Evolutionary conservation across 257 asterid genomes (phyloP).

Genomic region (Eucommia ulmoides): DNA sequence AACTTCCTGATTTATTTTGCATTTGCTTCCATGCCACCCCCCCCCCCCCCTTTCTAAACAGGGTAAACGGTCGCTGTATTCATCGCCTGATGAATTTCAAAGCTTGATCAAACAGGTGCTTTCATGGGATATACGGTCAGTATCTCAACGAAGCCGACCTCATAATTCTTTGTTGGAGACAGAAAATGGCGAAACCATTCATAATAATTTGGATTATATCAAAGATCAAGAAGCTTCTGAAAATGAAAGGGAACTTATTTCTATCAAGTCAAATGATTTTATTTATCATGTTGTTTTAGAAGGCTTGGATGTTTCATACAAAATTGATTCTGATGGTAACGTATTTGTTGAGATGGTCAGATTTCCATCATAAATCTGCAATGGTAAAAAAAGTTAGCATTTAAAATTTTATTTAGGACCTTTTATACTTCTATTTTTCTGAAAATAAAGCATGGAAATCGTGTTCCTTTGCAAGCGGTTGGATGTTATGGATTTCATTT

Average conservation of each 20-base stretch:
- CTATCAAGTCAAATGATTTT: constrained; percentile 12
- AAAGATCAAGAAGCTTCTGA: constrained; percentile 21
- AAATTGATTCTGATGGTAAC: constrained; percentile 39
- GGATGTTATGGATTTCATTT: too few species aligned
- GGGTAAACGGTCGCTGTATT: constrained; percentile 59
- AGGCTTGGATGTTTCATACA: constrained; percentile 61
- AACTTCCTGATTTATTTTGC: not conserved
- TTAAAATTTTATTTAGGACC: too few species aligned
- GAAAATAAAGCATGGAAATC: too few species aligned
- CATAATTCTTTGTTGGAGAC: constrained; percentile 15
- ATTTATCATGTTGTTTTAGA: constrained; percentile 66
- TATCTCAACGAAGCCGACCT: constrained; percentile 59
- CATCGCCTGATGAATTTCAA: constrained; percentile 51
- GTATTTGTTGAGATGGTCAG: constrained; percentile 53
- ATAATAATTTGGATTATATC: constrained; percentile 7
- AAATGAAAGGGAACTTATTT: constrained; percentile 15
- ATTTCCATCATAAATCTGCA: constrained; percentile 12
- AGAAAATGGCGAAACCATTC: constrained; percentile 10
- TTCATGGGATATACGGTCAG: constrained; percentile 81
- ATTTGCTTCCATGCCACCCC: not conserved
- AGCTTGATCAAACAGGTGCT: constrained; percentile 67
- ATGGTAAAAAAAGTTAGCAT: too few species aligned
- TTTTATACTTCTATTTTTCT: too few species aligned
- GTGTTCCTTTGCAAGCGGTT: too few species aligned
- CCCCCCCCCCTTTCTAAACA: too few species aligned